Evolutionary conservation across 225 moss, liverwort and hornwort species (phyloP).

Genomic region (Thuidium tamariscinum): DNA sequence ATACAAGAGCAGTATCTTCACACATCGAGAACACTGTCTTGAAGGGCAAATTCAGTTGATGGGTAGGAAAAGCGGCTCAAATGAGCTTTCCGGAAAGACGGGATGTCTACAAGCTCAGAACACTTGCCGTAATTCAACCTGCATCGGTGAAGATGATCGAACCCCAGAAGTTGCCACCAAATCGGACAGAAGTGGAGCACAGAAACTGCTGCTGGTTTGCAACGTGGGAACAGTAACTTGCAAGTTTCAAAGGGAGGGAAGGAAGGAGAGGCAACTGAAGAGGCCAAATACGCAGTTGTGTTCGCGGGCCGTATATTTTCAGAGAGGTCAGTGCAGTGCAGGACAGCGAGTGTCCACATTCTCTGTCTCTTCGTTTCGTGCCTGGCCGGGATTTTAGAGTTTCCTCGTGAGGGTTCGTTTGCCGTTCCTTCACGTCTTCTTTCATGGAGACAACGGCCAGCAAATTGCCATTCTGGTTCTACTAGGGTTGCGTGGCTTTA

Average conservation of each 20-base stretch:
- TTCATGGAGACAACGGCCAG: too few species aligned
- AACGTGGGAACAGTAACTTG: background rate
- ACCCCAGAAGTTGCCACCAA: background rate
- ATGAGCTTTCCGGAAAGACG: background rate
- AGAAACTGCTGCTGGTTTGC: background rate
- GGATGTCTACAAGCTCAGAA: background rate
- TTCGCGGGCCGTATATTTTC: background rate
- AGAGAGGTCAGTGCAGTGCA: background rate
- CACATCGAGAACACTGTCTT: too few species aligned
- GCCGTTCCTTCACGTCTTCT: background rate
- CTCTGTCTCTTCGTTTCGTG: background rate
- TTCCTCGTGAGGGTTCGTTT: background rate
- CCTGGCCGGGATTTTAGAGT: background rate
- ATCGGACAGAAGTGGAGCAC: background rate
- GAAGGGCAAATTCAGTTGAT: too few species aligned
- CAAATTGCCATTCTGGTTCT: background rate
- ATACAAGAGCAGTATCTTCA: background rate
- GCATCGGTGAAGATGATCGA: background rate
- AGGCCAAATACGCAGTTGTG: background rate
- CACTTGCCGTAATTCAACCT: background rate
- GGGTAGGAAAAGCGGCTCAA: background rate
- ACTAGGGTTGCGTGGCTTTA: background rate
- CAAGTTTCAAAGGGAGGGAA: background rate
- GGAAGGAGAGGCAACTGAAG: background rate
- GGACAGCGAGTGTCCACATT: background rate